Evolutionary conservation across 345 rosid species (phyloP).

Genomic region (Cardamine resedifolia): DNA sequence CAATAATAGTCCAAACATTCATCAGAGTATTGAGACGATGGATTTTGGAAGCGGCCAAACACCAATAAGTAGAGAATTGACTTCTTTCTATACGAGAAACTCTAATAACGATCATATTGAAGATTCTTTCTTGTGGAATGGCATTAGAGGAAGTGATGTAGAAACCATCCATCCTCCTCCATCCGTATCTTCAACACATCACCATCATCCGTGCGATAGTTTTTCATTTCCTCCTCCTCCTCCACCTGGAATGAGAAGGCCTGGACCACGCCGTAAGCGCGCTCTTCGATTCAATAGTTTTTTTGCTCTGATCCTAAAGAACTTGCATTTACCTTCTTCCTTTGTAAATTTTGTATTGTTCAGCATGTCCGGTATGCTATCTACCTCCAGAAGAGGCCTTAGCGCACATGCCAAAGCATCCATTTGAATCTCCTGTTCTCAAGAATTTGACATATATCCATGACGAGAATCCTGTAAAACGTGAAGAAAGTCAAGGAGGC

Average conservation of each 20-base stretch:
- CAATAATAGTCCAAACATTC: conserved; percentile 40
- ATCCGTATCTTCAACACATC: conserved; percentile 7
- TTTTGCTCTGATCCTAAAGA: background rate
- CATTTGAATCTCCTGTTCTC: conserved; percentile 59
- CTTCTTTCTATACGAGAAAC: conserved; percentile 17
- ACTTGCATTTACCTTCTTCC: background rate
- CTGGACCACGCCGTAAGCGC: conserved; percentile 73
- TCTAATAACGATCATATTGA: conserved; percentile 15
- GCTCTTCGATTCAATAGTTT: background rate
- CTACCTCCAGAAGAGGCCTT: conserved; percentile 71
- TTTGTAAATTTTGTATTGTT: conserved; percentile 1
- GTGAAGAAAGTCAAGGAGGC: conserved; percentile 62
- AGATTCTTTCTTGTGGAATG: conserved; percentile 35
- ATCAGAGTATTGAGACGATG: conserved; percentile 36
- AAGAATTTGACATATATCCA: conserved; percentile 57
- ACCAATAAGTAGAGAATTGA: conserved; percentile 28
- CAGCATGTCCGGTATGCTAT: conserved; percentile 92
- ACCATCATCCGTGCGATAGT: conserved; percentile 70
- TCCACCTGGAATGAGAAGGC: conserved; percentile 58
- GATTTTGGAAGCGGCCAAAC: conserved; percentile 32
- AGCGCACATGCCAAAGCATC: conserved; percentile 62
- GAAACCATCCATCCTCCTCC: conserved; percentile 39
- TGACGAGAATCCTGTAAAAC: conserved; percentile 56
- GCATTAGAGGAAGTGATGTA: conserved; percentile 35
- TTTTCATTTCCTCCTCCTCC: conserved; percentile 90